Evolutionary conservation across 2,329 filamentous ascomycete genomes (phyloP).

Genomic region (Fusarium buxicola): DNA sequence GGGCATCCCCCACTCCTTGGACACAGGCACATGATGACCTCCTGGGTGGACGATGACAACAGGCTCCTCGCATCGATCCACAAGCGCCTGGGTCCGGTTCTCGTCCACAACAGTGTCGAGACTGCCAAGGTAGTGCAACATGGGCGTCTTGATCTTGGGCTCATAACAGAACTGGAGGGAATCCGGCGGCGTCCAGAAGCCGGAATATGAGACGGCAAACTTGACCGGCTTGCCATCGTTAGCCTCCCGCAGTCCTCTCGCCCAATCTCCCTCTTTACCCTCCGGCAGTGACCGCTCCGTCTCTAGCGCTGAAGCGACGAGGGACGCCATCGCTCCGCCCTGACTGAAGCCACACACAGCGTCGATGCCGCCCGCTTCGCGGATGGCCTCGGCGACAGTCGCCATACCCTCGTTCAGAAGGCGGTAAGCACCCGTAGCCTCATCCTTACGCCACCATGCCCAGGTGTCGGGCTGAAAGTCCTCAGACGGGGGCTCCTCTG

Average conservation of each 20-base stretch:
- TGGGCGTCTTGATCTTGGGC: slow-evolving; percentile 79
- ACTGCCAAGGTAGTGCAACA: slow-evolving; percentile 84
- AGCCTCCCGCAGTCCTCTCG: slow-evolving; percentile 58
- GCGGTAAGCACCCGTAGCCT: slow-evolving; percentile 71
- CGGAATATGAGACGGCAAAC: slow-evolving; percentile 82
- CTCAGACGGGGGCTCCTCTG: slow-evolving; percentile 55
- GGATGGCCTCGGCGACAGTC: slow-evolving; percentile 70
- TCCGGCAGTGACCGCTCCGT: slow-evolving; percentile 45
- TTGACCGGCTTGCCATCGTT: slow-evolving; percentile 64
- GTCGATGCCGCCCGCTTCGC: slow-evolving; percentile 75
- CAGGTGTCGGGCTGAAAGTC: slow-evolving; percentile 74
- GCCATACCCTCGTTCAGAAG: slow-evolving; percentile 76
- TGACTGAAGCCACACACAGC: slow-evolving; percentile 87
- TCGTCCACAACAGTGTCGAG: slow-evolving; percentile 92
- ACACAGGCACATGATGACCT: slow-evolving; percentile 88
- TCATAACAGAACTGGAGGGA: slow-evolving; percentile 75
- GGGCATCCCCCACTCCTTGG: slow-evolving; percentile 82
- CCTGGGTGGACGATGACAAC: slow-evolving; percentile 79
- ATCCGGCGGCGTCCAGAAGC: slow-evolving; percentile 74
- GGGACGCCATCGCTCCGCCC: slow-evolving; percentile 77
- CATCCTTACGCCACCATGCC: slow-evolving; percentile 84
- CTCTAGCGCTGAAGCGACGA: slow-evolving; percentile 81
- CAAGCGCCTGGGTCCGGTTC: slow-evolving; percentile 72
- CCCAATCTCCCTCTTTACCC: slow-evolving; percentile 55
- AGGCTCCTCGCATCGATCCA: slow-evolving; percentile 70